Base-by-base conservation (phyloP, 441 rosid species). In the Adansonia gregorii region DNA sequence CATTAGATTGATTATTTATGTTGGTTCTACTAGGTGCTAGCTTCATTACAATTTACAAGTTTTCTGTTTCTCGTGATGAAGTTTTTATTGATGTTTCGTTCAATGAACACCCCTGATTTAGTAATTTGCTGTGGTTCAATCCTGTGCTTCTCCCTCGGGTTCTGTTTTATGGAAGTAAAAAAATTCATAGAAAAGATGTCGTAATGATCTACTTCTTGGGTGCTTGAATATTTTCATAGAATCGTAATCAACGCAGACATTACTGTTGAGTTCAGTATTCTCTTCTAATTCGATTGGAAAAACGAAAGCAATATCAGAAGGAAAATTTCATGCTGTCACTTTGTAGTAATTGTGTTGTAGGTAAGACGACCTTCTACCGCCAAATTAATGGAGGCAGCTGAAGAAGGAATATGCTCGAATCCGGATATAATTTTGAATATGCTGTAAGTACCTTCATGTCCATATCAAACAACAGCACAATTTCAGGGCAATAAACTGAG, bases 381-480 rank as follows among this genome's bases (percentile, higher is more conserved):
- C 84, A 77, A 76, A 82, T 73, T 31, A 73, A 68, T 78, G 27
- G 52, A 35, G 54, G 43, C 17, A 45, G 76, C 80, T 82, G 84
- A 80, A 78, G 41, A 77, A 59, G 54, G 80, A 59, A 80, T 69
- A 76, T 71, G 55, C 82, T 74, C 41, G 81, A 76, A 20, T 75
- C 49, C 11, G 48, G 63, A 76, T 31, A 35, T 24, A 54, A 41
- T 61, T 63, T 64, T 45, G 72, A 78, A 74, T 77, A 73, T 63
- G 69, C 71, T 19, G 43, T 59, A 74, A 59, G 46, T 78, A 27
- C 17, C 20, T 31, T 43, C 3, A 64, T 65, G 60, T 22, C 70
- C 4, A 35, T 9, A 20, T 48, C n/a, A 15, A 24, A 49, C 58
- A 35, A 67, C 77, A 3, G 9, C n/a, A n/a, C 12, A 65, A 63